Base-by-base conservation (phyloP, 345 rosid genomes). In the Acer saccharum region DNA sequence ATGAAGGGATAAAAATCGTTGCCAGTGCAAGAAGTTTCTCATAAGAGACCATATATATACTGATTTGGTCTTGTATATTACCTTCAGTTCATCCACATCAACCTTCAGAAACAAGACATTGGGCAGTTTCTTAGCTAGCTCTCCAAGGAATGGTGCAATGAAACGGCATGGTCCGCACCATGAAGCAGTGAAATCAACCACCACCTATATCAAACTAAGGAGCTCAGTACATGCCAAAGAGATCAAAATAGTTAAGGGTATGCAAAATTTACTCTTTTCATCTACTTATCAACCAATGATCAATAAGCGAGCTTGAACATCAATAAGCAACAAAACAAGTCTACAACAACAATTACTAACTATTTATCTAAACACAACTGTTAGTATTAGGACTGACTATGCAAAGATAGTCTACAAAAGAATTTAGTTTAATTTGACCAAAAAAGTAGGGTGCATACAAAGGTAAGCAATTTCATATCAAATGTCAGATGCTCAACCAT, bases 141-240 rank as follows among this genome's bases (percentile, higher is more conserved):
- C 97, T 71, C 87, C 81, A 68, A 91, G 81, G 81, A 89, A 84
- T 32, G 97, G 95, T 25, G 95, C 78, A 12, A 92, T 91, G 72
- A 88, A 68, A 44, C 95, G 95, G 79, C 97, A 89, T 11, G 97
- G 95, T 72, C 91, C 93, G 23, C 95, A 90, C 97, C 94, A 92
- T 9, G 97, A 83, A 46, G 97, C 95, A 71, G 97, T 89, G 84
- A 92, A 92, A 85, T 89, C 95, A 66, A 92, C 89, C 71, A 92
- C 95, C 66, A 89, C 88, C 97, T 93, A 82, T 69, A 43, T 52
- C 72, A 60, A 60, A 39, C 3, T 10, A 41, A 66, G 32, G 9
- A 57, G 52, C 67, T 68, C 18, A 75, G 32, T 18, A 12, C 63
- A 69, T 43, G 43, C 73, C 7, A 76, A 17, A 44, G 71, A 71